Evolutionary conservation across 2,329 filamentous ascomycete species (phyloP).

Genomic region (Penicillium sp.): DNA sequence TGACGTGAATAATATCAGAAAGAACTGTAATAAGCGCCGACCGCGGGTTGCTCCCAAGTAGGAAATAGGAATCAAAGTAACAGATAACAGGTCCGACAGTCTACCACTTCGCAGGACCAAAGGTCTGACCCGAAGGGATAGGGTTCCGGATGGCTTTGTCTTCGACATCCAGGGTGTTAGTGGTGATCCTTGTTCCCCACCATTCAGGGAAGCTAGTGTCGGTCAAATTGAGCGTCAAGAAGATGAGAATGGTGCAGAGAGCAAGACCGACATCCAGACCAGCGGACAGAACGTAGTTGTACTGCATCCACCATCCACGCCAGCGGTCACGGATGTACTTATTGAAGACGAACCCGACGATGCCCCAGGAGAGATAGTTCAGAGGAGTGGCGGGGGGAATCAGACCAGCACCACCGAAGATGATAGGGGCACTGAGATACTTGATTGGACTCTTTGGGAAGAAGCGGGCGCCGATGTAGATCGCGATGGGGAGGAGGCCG

Average conservation of each 20-base stretch:
- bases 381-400: constrained; percentile 69
- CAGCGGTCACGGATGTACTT: constrained; percentile 63
- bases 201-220: constrained; percentile 55
- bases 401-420: constrained; percentile 62
- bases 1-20: neutral
- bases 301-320: constrained; percentile 72
- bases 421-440: constrained; percentile 65
- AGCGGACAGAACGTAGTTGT: constrained; percentile 73
- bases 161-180: constrained; percentile 59
- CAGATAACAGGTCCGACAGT: neutral
- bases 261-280: constrained; percentile 68
- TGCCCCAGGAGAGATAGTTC: constrained; percentile 68
- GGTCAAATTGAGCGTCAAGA: constrained; percentile 65
- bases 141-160: constrained; percentile 58
- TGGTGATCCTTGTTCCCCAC: constrained; percentile 65
- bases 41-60: neutral
- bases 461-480: constrained; percentile 59
- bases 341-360: constrained; percentile 67
- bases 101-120: constrained; percentile 52
- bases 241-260: constrained; percentile 65
- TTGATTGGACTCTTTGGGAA: constrained; percentile 62
- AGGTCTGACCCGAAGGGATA: constrained; percentile 54
- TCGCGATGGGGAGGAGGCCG: constrained; percentile 58
- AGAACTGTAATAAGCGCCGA: neutral
- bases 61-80: neutral